phyloP scores from a whole-genome alignment of 106 monocot species.

The Acorus gramineus region DNA sequence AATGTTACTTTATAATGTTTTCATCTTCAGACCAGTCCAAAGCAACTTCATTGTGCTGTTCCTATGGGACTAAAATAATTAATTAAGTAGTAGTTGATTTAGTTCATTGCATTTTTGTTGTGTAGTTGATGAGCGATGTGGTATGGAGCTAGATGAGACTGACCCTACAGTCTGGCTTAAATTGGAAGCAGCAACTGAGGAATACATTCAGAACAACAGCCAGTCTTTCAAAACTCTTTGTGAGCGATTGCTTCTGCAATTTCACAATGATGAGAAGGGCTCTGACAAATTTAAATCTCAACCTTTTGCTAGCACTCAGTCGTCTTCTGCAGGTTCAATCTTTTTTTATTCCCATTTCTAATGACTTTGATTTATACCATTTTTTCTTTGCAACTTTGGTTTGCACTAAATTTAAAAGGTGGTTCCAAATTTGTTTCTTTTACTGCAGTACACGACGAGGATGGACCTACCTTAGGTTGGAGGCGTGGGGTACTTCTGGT shows the following conservation, averaged over 20 bases:
- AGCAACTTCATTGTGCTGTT: too few species aligned
- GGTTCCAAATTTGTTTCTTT: conserved; percentile 2
- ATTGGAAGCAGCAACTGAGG: conserved; percentile 91
- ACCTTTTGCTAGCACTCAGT: conserved; percentile 27
- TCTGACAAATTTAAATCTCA: conserved; percentile 39
- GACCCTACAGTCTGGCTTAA: conserved; percentile 94
- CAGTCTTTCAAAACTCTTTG: conserved; percentile 55
- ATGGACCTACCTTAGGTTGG: conserved; percentile 72
- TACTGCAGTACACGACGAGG: conserved; percentile 36
- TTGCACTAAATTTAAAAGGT: neutral
- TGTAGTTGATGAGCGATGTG: conserved; percentile 86
- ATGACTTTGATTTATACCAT: neutral
- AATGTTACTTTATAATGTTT: neutral
- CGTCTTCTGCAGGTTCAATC: conserved; percentile 41
- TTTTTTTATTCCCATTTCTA: too few species aligned
- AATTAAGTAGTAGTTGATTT: too few species aligned
- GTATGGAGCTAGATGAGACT: conserved; percentile 98
- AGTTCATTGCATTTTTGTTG: too few species aligned
- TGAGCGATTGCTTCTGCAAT: conserved; percentile 41
- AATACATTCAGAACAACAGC: conserved; percentile 59
- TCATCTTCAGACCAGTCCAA: neutral
- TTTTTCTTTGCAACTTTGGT: neutral
- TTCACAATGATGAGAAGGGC: conserved; percentile 43
- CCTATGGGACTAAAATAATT: too few species aligned
- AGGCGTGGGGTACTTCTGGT: conserved; percentile 83